phyloP scores from a whole-genome alignment of 106 monocot species.

The Vanilla planifolia region DNA sequence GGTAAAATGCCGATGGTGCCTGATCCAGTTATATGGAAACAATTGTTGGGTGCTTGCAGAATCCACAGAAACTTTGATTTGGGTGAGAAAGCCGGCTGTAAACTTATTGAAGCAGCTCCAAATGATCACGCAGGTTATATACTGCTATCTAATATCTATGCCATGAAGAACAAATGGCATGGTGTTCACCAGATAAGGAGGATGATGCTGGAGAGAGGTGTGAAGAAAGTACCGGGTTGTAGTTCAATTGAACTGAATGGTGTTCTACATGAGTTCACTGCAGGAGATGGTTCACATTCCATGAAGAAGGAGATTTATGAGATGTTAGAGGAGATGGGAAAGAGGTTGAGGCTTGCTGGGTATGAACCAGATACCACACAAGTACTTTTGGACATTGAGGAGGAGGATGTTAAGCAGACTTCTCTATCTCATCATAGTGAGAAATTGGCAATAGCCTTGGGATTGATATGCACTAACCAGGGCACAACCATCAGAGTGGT shows the following conservation, averaged over 20 bases:
- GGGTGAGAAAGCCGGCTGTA: slow-evolving; percentile 44
- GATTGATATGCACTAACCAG: slow-evolving; percentile 27
- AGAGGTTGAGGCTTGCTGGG: slow-evolving; percentile 25
- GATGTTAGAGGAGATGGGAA: slow-evolving; percentile 36
- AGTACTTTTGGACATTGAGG: slow-evolving; percentile 48
- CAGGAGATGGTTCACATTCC: slow-evolving; percentile 30
- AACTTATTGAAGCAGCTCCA: slow-evolving; percentile 39
- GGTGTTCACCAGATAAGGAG: slow-evolving; percentile 21
- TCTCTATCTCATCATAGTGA: slow-evolving; percentile 44
- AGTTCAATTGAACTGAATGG: slow-evolving; percentile 45
- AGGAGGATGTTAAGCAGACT: slow-evolving; percentile 40
- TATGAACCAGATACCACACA: slow-evolving; percentile 35
- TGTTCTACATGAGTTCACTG: slow-evolving; percentile 43
- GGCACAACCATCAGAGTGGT: slow-evolving; percentile 35
- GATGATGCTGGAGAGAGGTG: slow-evolving; percentile 22
- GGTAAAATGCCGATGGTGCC: slow-evolving; percentile 49
- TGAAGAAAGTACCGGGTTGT: slow-evolving; percentile 63
- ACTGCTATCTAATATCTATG: slow-evolving; percentile 54
- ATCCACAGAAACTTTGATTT: slow-evolving; percentile 32
- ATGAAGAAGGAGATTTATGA: slow-evolving; percentile 37
- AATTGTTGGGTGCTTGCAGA: slow-evolving; percentile 53
- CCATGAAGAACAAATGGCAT: slow-evolving; percentile 35
- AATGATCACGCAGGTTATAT: slow-evolving; percentile 52
- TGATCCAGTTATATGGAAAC: slow-evolving; percentile 55
- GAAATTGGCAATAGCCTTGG: slow-evolving; percentile 53